Base-by-base conservation (phyloP, 2,329 filamentous ascomycete species). In the Diaporthe destruens region DNA sequence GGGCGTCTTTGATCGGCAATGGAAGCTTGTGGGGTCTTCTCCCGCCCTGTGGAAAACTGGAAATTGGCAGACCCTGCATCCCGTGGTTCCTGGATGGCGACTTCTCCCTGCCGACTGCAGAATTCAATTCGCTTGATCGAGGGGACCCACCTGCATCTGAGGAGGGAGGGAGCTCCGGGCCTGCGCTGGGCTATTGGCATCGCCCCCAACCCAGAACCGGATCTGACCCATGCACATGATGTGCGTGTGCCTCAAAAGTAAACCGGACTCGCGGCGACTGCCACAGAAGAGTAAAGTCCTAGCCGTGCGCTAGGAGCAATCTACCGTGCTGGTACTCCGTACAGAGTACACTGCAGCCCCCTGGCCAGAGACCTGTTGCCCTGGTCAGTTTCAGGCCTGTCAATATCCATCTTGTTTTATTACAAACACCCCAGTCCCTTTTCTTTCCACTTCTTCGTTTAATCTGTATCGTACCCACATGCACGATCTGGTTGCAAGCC, bases 401-500 rank as follows among this genome's bases (percentile, higher is more conserved):
- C 63, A 57, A 69, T 72, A 72, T 68, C 71, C 71, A 72, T 72
- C 56, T 55, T 54, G 56, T 72, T 72, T 72, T 69, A 72, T 72
- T 68, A 47, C 57, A 39, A 32, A 53, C 69, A 66, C 65, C 69
- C 69, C 69, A 54, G 61, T 54, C 49, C 42, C 61, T 61, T 66
- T 67, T 67, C 29, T 69, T 69, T 56, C 49, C 49, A 61, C 36
- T 63, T 67, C 44, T 39, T 72, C 70, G 53, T 70, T 53, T 70
- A 70, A 57, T 70, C 44, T 59, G 55, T 53, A 66, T 34, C 20
- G 39, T 59, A 51, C 47, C 69, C 54, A 66, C 72, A 71, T 29
- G 34, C 51, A 72, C 70, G 54, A 61, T 67, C 69, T 63, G 56
- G 54, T 66, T 39, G 63, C 72, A 67, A 69, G 63, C 69, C 69